Evolutionary conservation across 495 filamentous ascomycete genomes (phyloP), one percentile per base, ranked within the genome.

Genomic region (Hypoxylon intermedium): DNA sequence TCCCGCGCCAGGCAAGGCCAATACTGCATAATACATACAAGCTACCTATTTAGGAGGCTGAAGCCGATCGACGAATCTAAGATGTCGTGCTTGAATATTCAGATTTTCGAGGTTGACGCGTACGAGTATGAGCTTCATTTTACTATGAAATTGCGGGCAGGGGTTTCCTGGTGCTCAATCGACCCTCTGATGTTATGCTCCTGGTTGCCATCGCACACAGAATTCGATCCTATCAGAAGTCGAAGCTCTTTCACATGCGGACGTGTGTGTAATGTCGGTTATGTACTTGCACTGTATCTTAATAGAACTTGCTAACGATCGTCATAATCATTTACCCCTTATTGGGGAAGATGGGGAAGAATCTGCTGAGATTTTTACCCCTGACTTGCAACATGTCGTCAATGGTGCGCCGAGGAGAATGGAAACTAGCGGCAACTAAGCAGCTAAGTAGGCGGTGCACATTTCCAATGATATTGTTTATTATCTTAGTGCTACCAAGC

Each of bases 51-150:
- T 28, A 30, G 24, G 48, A 23, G 33, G 9, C 33, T 23, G 46
- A 36, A 3, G 12, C 42, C 46, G 51, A 33, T n/a, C 36, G 57
- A 46, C 57, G 42, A 40, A 42, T 33, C 34, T 43, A 12, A 57
- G 31, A 57, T 60, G 62, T 65, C 62, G 62, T 65, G 62, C 62
- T 47, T 26, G 45, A 60, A 24, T 50, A 18, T 24, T 42, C 19
- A 40, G 62, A 48, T 52, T 19, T 33, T 46, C 45, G 28, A 47
- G 51, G 52, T 53, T 56, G 56, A 60, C 62, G 51, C 47, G 62
- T 65, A 54, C 56, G 50, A 51, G 55, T 65, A 56, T 65, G 62
- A 60, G 52, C 43, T 65, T 65, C 62, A 65, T 65, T 56, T 65
- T 65, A 65, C 43, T 60, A 57, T 57, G 34, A 65, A 58, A 65